Conservation (phyloP, 305 asterid genomes). For the Fraxinus xanthoxyloides region DNA sequence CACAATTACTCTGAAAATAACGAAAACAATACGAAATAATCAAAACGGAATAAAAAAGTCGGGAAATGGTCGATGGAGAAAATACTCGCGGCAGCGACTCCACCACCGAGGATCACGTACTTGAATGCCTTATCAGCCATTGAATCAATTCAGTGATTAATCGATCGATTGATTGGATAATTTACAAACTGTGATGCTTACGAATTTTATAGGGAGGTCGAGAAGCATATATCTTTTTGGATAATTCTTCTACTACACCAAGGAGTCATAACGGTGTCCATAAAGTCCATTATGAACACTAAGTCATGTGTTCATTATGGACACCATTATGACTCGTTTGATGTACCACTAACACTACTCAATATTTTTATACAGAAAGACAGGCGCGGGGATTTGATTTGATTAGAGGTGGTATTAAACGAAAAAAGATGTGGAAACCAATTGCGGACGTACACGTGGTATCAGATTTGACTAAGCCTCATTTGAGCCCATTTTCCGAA, state of each 20-base stretch:
- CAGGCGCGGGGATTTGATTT: background rate
- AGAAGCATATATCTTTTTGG: background rate
- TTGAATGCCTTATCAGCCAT: constrained; percentile 70
- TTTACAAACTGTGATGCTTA: background rate
- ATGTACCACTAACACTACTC: too few relatives aligned
- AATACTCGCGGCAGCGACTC: constrained; percentile 72
- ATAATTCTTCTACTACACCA: too few relatives aligned
- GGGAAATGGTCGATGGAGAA: constrained; percentile 11
- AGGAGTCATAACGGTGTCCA: too few relatives aligned
- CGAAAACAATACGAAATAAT: background rate
- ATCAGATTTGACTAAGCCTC: background rate
- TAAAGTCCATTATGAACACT: too few relatives aligned
- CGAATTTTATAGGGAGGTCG: background rate
- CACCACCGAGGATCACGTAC: constrained; percentile 84
- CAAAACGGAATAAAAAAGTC: background rate
- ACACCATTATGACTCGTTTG: too few relatives aligned
- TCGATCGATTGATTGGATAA: background rate
- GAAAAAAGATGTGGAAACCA: background rate
- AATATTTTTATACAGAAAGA: background rate
- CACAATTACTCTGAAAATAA: background rate
- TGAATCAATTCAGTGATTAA: constrained; percentile 12
- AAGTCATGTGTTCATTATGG: too few relatives aligned
- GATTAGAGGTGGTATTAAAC: background rate
- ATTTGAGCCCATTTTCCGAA: too few relatives aligned
- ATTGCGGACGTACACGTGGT: background rate